A percentile compares a stretch with the other conserved stretches of the same genome.
phyloP scores from a whole-genome alignment of 768 basidiomycete species.

The Glaciozyma antarctica region DNA sequence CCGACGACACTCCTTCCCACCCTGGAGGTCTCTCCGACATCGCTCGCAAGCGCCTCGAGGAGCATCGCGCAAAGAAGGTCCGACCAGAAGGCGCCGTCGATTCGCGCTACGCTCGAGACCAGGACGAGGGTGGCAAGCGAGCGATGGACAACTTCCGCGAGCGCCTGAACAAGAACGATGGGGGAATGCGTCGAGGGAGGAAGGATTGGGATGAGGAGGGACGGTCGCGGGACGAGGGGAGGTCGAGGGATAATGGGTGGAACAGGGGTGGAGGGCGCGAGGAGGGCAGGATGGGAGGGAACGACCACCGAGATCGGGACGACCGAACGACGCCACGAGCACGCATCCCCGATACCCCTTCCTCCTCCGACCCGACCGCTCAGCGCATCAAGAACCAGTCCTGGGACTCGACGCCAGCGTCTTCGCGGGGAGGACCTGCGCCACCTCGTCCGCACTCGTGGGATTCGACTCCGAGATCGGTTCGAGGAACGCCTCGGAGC shows the following conservation, averaged over 20 bases:
- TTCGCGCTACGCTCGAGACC: slow-evolving; percentile 13
- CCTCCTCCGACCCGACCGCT: slow-evolving; percentile 47
- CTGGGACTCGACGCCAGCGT: slow-evolving; percentile 87
- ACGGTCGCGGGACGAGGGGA: neutral
- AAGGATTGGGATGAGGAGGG: slow-evolving; percentile 21
- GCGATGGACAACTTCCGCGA: slow-evolving; percentile 54
- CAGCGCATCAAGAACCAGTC: slow-evolving; percentile 82
- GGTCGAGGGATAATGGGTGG: slow-evolving; percentile 43
- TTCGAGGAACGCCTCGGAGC: slow-evolving; percentile 18
- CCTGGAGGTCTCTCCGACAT: slow-evolving; percentile 75
- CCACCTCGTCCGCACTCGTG: slow-evolving; percentile 6
- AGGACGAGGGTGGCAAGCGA: slow-evolving; percentile 21
- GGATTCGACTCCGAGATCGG: slow-evolving; percentile 32
- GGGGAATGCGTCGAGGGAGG: slow-evolving; percentile 27
- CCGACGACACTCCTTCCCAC: slow-evolving; percentile 87
- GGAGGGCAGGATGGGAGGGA: slow-evolving; percentile 36
- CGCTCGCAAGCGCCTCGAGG: slow-evolving; percentile 63
- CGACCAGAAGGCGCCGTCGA: slow-evolving; percentile 45
- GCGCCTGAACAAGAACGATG: slow-evolving; percentile 57
- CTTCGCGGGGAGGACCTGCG: slow-evolving; percentile 39
- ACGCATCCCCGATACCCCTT: neutral
- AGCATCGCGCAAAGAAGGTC: slow-evolving; percentile 64
- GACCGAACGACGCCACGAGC: slow-evolving; percentile 44
- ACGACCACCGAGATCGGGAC: slow-evolving; percentile 45
- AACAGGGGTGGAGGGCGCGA: slow-evolving; percentile 51